Conservation (phyloP, 768 basidiomycete species). For the Paxillus rubicundulus region DNA sequence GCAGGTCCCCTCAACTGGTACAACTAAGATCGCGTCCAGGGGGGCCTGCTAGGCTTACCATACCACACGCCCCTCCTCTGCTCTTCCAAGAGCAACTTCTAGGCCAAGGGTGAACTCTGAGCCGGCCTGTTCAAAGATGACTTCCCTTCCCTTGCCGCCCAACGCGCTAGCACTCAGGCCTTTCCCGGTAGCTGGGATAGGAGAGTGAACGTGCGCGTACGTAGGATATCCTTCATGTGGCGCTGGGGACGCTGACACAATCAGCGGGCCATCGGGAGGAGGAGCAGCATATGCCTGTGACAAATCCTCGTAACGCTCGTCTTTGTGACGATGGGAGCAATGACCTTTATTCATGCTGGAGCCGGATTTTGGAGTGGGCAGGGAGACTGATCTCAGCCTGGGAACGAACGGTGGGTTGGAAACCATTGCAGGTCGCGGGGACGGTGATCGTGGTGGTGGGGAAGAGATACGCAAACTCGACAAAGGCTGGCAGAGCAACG, state of each 20-base stretch:
- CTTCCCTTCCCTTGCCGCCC: conserved; percentile 16
- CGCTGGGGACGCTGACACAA: conserved; percentile 14
- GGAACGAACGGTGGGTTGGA: conserved; percentile 13
- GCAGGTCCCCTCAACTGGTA: conserved; percentile 1
- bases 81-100: conserved; percentile 32
- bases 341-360: conserved; percentile 7
- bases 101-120: conserved; percentile 29
- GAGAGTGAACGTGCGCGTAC: conserved; percentile 28
- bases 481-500: conserved; percentile 29
- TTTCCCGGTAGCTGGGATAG: conserved; percentile 15
- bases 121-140: conserved; percentile 27
- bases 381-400: conserved; percentile 25
- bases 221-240: conserved; percentile 25
- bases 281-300: conserved; percentile 30
- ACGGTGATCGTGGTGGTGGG: conserved; percentile 1
- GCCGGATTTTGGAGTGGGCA: conserved; percentile 14
- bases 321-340: conserved; percentile 14
- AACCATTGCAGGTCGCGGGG: conserved; percentile 11
- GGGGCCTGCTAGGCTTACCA: conserved; percentile 20
- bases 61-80: conserved; percentile 31
- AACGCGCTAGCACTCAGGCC: conserved; percentile 7
- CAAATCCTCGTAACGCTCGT: conserved; percentile 27
- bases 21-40: neutral
- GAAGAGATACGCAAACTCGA: conserved; percentile 17
- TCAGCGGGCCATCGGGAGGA: conserved; percentile 28